phyloP scores from a whole-genome alignment of 345 rosid genomes.

The Gossypium bickii region DNA sequence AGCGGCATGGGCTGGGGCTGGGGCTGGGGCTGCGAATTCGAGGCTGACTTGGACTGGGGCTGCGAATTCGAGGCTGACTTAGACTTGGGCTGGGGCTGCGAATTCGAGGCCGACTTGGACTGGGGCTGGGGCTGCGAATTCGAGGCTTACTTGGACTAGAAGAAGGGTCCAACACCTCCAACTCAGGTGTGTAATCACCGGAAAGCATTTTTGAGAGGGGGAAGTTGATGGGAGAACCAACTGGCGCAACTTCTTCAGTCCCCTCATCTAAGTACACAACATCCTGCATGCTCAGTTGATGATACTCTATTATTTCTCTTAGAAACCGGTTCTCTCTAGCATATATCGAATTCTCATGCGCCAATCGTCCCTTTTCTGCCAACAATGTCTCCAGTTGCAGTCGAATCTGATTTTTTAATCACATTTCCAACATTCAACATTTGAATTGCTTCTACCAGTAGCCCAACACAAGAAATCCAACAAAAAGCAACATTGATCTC shows the following conservation, averaged over 20 bases:
- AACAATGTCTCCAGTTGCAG: constrained; percentile 93
- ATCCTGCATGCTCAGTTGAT: constrained; percentile 95
- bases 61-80: not conserved
- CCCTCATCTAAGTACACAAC: constrained; percentile 88
- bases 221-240: constrained; percentile 45
- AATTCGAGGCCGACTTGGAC: no score
- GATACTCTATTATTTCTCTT: constrained; percentile 94
- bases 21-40: not conserved
- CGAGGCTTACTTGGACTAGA: not conserved
- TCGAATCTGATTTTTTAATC: constrained; percentile 53
- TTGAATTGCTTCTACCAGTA: not conserved
- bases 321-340: constrained; percentile 89
- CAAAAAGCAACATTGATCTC: not conserved
- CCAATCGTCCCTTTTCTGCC: constrained; percentile 94
- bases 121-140: no score
- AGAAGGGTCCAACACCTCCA: constrained; percentile 7
- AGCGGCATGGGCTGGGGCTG: not conserved
- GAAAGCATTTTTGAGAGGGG: constrained; percentile 41
- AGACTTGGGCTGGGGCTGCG: not conserved
- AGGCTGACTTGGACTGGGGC: not conserved
- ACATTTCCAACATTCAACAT: not conserved
- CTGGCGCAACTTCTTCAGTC: constrained; percentile 64
- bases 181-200: constrained; percentile 36
- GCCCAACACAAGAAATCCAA: not conserved
- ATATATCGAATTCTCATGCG: constrained; percentile 74